Evolutionary conservation across 371 early-diverging fungal species (phyloP).

Genomic region (Thermomucor indicae-seudaticae): DNA sequence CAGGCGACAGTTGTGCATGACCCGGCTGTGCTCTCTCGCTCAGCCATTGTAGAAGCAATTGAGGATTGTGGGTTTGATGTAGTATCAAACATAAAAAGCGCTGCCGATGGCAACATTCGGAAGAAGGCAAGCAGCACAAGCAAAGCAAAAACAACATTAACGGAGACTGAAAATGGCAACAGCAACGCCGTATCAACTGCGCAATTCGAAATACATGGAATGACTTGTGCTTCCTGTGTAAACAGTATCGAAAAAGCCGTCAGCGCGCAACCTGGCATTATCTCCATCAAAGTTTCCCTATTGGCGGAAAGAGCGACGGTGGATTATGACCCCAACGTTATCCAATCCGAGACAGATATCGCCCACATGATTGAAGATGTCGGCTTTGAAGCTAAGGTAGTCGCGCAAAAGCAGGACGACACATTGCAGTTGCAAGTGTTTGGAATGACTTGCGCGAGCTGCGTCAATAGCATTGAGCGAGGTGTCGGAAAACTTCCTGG

Average conservation of each 20-base stretch:
- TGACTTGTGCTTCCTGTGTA: slow-evolving; percentile 88
- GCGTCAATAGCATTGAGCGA: slow-evolving; percentile 74
- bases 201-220: slow-evolving; percentile 52
- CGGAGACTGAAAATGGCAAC: background rate
- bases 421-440: slow-evolving; percentile 70
- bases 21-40: slow-evolving; percentile 2
- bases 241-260: slow-evolving; percentile 69
- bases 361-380: slow-evolving; percentile 66
- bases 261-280: slow-evolving; percentile 38
- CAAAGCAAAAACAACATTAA: background rate
- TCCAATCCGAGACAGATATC: slow-evolving; percentile 32
- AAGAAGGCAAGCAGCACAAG: background rate
- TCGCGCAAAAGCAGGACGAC: slow-evolving; percentile 26
- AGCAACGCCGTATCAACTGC: background rate
- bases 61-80: slow-evolving; percentile 43
- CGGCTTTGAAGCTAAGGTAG: slow-evolving; percentile 77
- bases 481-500: slow-evolving; percentile 59
- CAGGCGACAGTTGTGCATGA: slow-evolving; percentile 43
- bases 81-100: slow-evolving; percentile 2
- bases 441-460: slow-evolving; percentile 89
- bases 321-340: slow-evolving; percentile 46
- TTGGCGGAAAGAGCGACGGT: slow-evolving; percentile 83
- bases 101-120: background rate
- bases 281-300: slow-evolving; percentile 59
- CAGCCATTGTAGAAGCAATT: slow-evolving; percentile 39